Base-by-base conservation (phyloP, 1,284 basidiomycete genomes). In the Polyporus tsugae region DNA sequence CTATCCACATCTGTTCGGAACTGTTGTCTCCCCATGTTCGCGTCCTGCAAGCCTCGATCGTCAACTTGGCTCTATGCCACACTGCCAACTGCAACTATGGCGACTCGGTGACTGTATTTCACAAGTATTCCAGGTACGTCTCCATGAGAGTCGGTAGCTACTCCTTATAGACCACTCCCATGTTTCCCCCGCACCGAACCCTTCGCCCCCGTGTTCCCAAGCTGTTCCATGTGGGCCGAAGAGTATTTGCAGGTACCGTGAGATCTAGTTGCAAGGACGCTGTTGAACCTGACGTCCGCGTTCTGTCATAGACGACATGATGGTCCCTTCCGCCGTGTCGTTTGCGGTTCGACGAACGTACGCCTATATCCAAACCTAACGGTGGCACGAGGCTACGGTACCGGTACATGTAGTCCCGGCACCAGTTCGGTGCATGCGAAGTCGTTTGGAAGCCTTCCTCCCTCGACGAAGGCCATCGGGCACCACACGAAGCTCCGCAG, bases 361-460 rank as follows among this genome's bases (percentile, higher is more conserved):
- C 25, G 13, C 15, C 5, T 53, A 10, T 19, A 33, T 29, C 49
- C 42, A 19, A 19, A 44, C 42, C 15, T 22, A 33, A 15, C 33
- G 25, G 13, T 29, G 25, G 35, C 55, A 57, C 15, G 57, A 22
- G 38, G 57, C n/a, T 59, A 36, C 10, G 13, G 57, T 36, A 22
- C 57, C n/a, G 13, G 57, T 36, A 22, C 57, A 59, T 59, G 57
- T 59, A 29, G 36, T 7, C n/a, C 5, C 36, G 57, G 57, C 57
- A 11, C 22, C 57, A 57, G 55, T 33, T 57, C 55, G 55, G 55
- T 3, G 33, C 55, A 35, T 57, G 35, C 35, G 33, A 35, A n/a
- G 33, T 17, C 33, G 17, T 15, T n/a, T 4, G 57, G 1, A 39
- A 19, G 57, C 10, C 57, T 41, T 38, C 29, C 36, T 22, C n/a